Conservation (phyloP, 1,284 basidiomycete genomes). For the Rhodotorula glutinis region DNA sequence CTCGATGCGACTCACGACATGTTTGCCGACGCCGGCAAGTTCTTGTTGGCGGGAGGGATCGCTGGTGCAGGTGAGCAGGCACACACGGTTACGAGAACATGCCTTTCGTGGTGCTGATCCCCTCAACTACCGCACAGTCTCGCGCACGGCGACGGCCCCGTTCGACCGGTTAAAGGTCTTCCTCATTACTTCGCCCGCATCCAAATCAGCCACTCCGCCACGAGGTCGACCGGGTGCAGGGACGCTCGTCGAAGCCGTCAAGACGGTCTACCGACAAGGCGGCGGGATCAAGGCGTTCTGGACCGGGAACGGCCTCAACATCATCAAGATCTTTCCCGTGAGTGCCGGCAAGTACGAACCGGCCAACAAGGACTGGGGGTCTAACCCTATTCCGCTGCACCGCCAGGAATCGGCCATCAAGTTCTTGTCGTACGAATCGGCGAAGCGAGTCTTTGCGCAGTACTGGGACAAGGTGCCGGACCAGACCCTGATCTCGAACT, state of each 20-base stretch:
- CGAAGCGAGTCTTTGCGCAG: constrained; percentile 88
- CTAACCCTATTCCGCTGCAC: background rate
- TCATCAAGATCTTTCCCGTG: constrained; percentile 85
- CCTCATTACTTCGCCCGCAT: constrained; percentile 70
- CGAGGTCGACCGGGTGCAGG: constrained; percentile 47
- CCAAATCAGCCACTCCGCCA: constrained; percentile 2
- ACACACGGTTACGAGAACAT: constrained; percentile 45
- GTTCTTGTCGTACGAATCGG: constrained; percentile 91
- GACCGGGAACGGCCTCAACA: constrained; percentile 65
- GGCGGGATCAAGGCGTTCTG: constrained; percentile 90
- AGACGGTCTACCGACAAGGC: constrained; percentile 79
- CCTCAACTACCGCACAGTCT: too few species aligned
- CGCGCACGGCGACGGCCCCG: constrained; percentile 91
- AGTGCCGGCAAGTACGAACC: constrained; percentile 34
- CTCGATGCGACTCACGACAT: constrained; percentile 40
- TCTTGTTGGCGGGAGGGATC: constrained; percentile 87
- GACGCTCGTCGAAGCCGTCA: constrained; percentile 63
- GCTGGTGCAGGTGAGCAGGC: constrained; percentile 79
- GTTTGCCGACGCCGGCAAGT: constrained; percentile 65
- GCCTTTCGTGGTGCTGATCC: too few species aligned
- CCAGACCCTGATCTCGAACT: constrained; percentile 80
- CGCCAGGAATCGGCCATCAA: constrained; percentile 88
- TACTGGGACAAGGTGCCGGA: constrained; percentile 91
- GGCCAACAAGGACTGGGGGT: background rate
- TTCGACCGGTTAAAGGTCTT: constrained; percentile 97